Conservation (phyloP, 257 asterid genomes). For the Solanum dulcamara region DNA sequence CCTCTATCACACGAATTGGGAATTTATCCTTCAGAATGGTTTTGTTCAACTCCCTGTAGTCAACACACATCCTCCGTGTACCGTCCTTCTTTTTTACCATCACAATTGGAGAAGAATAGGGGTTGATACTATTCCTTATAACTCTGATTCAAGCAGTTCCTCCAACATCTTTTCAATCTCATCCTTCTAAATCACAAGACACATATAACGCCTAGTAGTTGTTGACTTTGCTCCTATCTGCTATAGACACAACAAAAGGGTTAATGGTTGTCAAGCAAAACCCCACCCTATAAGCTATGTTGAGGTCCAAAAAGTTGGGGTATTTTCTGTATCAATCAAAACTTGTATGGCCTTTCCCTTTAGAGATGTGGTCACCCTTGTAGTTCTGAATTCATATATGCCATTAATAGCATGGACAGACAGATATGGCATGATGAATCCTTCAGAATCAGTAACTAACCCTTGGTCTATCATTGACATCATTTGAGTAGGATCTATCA, state of each 20-base stretch:
- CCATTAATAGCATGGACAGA: too few species aligned
- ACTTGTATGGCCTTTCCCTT: too few species aligned
- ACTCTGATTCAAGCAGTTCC: not conserved
- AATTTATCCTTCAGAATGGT: not conserved
- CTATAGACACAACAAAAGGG: not conserved
- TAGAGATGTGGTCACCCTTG: too few species aligned
- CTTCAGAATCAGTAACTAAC: too few species aligned
- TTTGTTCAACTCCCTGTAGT: not conserved
- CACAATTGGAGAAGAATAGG: not conserved
- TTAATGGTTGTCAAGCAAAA: not conserved
- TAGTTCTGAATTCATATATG: too few species aligned
- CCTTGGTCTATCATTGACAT: too few species aligned
- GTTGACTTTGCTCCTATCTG: not conserved
- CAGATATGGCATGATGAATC: too few species aligned
- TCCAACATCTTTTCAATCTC: not conserved
- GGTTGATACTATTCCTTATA: not conserved
- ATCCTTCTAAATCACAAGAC: not conserved
- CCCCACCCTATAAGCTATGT: not conserved
- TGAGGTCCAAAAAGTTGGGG: too few species aligned
- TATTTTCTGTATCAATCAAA: too few species aligned
- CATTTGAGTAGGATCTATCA: too few species aligned
- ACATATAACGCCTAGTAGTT: not conserved
- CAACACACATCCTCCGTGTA: not conserved
- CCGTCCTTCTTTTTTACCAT: not conserved
- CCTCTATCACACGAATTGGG: not conserved